Evolutionary conservation across 441 rosid species (phyloP).

Genomic region (Corymbia citriodora): DNA sequence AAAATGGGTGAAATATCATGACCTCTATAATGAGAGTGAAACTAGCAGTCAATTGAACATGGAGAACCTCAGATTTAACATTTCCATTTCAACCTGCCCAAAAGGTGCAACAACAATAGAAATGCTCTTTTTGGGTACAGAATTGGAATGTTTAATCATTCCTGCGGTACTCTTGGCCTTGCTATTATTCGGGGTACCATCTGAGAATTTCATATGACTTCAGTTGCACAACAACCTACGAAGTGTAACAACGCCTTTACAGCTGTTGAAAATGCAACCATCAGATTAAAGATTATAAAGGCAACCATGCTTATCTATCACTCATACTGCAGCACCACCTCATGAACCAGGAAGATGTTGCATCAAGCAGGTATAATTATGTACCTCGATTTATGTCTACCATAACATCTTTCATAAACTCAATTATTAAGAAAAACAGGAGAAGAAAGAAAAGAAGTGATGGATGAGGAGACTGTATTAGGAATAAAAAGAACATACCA

Average conservation of each 20-base stretch:
- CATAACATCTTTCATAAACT: background rate
- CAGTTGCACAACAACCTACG: background rate
- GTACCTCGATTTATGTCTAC: background rate
- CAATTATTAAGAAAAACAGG: background rate
- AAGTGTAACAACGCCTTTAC: background rate
- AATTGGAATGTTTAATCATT: background rate
- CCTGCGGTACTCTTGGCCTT: background rate
- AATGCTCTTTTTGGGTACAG: background rate
- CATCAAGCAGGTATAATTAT: background rate
- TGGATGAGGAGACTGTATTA: background rate
- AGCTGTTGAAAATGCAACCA: background rate
- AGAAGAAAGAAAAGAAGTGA: background rate
- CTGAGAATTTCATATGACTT: background rate
- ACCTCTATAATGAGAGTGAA: background rate
- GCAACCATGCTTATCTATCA: background rate
- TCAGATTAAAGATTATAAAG: background rate
- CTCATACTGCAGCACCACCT: background rate
- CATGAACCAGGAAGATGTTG: background rate
- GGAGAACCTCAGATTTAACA: background rate
- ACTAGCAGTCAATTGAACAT: background rate
- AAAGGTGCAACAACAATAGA: background rate
- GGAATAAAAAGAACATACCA: conserved; percentile 50
- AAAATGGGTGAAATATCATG: background rate
- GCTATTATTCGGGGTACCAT: background rate
- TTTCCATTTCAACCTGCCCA: background rate